These are phyloP conservation scores for Nicotiana undulata DNA, from an alignment of 257 asterid species.

Conservation along the genomic window DNA sequence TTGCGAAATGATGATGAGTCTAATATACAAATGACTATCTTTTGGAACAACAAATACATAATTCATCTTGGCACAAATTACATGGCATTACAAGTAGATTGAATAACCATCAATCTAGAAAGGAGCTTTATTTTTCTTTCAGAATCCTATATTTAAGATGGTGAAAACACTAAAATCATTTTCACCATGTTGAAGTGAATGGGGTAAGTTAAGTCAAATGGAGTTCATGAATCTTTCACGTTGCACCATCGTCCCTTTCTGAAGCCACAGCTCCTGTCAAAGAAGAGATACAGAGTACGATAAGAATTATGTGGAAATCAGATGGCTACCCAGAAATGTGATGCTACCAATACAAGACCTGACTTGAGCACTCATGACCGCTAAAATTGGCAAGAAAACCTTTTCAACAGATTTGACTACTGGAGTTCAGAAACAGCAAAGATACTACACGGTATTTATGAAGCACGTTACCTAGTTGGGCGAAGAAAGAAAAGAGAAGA, in stretches of 20 bases:
- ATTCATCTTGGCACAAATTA: neutral
- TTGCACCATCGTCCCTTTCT: neutral
- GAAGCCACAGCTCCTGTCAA: constrained; percentile 10
- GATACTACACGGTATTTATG: neutral
- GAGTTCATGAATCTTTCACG: constrained; percentile 6
- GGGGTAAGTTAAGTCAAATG: neutral
- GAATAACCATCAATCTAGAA: constrained; percentile 20
- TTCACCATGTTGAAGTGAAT: constrained; percentile 26
- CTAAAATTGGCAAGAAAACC: neutral
- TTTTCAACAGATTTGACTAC: neutral
- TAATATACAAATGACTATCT: neutral
- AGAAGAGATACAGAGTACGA: neutral
- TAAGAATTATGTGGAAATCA: neutral
- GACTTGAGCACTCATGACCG: neutral
- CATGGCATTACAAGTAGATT: constrained; percentile 13
- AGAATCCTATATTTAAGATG: constrained; percentile 2
- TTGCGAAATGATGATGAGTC: neutral
- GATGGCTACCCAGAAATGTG: neutral
- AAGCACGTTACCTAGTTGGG: neutral
- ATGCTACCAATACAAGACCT: neutral
- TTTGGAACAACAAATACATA: neutral
- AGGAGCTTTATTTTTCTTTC: constrained; percentile 12
- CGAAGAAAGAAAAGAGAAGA: too few species aligned
- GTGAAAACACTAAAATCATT: constrained; percentile 24
- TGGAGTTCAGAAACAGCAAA: neutral